Evolutionary conservation across 768 basidiomycete genomes (phyloP), one percentile per base, ranked within the genome.

Genomic region (Clathrus columnatus): DNA sequence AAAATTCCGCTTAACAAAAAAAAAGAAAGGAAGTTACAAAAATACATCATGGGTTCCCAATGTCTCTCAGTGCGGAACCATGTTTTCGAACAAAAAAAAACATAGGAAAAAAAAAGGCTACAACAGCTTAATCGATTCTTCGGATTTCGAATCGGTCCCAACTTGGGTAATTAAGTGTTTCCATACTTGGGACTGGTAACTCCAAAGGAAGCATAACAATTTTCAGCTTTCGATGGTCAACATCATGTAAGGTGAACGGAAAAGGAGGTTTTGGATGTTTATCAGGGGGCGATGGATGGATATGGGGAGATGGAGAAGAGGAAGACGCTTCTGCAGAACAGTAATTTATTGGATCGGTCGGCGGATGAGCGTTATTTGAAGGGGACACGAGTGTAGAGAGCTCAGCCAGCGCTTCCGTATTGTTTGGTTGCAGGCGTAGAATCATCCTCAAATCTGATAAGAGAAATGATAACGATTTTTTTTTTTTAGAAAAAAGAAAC

Each of bases 341-440:
- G 21, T 24, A 14, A 27, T 18, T 29, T 10, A 24, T 24, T 21
- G 21, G 18, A 21, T n/a, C 42, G 29, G 29, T 23, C 7, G 17
- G 24, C 27, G 24, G n/a, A 11, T 18, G 17, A 10, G 14, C 2
- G 17, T 30, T 14, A 51, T 16, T 20, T 26, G 42, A 41, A 18
- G 63, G 61, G 1, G 67, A 67, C 20, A 68, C 57, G 6, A 82
- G 64, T 1, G 75, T 66, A 2, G 69, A 62, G 5, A 87, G 69
- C 62, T 87, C 85, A 11, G 74, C 69, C 7, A 79, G 57, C 0
- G 84, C 85, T 63, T 87, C 84, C 1, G 66, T 55, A 62, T 84
- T 87, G n/a, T 70, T 70, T 0, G 85, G 84, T 57, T 86, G 85
- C 4, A 85, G 64, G 56, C 72, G 75, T 8, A 87, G 69, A 5